phyloP scores from a whole-genome alignment of 495 filamentous ascomycete genomes.

The Penicillium simplicissimum region DNA sequence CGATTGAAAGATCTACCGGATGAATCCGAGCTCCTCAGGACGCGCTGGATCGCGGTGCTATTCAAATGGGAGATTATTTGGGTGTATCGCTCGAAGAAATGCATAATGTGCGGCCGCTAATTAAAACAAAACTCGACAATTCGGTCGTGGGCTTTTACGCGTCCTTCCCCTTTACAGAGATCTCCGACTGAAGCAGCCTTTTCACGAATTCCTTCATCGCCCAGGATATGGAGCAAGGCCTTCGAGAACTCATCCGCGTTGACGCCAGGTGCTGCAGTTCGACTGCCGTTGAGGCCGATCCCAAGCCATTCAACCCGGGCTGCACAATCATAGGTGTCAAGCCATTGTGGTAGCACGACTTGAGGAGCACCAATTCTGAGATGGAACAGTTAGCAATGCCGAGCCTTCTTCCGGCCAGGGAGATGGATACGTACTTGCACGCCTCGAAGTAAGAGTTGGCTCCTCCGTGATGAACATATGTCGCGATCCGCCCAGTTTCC shows the following conservation, averaged over 20 bases:
- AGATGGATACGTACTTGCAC: constrained; percentile 40
- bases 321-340: constrained; percentile 52
- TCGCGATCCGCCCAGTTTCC: constrained; percentile 45
- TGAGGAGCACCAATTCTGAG: constrained; percentile 50
- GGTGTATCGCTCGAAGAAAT: constrained; percentile 8
- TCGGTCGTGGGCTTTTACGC: constrained; percentile 24
- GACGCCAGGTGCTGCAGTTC: constrained; percentile 33
- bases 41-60: neutral
- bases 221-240: constrained; percentile 33
- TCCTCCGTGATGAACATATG: constrained; percentile 55
- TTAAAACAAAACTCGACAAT: constrained; percentile 23
- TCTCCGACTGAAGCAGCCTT: constrained; percentile 18
- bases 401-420: no score
- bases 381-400: constrained; percentile 1
- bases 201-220: constrained; percentile 21
- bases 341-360: constrained; percentile 52
- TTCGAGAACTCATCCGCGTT: constrained; percentile 31
- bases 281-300: constrained; percentile 50
- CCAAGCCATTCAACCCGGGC: constrained; percentile 49
- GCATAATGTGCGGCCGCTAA: neutral
- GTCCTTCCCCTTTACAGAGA: constrained; percentile 24
- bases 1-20: neutral
- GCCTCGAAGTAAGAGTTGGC: constrained; percentile 56
- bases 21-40: neutral
- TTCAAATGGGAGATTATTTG: neutral